phyloP scores from a whole-genome alignment of 495 filamentous ascomycete species.

The Monascus purpureus region DNA sequence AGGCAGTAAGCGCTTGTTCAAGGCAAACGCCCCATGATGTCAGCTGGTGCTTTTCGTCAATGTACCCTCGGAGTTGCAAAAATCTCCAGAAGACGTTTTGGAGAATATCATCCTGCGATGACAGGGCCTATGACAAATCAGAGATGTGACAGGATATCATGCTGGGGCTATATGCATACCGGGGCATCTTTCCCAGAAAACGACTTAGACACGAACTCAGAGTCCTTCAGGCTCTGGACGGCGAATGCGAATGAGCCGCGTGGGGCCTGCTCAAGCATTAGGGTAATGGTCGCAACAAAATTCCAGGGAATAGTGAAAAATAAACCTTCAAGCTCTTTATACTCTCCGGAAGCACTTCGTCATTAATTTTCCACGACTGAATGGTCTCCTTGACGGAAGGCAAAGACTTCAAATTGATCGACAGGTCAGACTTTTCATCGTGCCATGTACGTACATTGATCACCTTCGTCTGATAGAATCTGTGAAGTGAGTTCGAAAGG shows the following conservation, averaged over 20 bases:
- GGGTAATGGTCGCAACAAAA: not conserved
- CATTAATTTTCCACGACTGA: slow-evolving; percentile 60
- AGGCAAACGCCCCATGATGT: slow-evolving; percentile 77
- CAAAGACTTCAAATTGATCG: slow-evolving; percentile 50
- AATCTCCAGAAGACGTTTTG: slow-evolving; percentile 75
- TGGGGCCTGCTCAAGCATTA: slow-evolving; percentile 8
- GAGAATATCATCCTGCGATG: slow-evolving; percentile 54
- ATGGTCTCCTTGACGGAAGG: slow-evolving; percentile 45
- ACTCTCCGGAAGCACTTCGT: slow-evolving; percentile 31
- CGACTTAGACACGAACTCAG: slow-evolving; percentile 53
- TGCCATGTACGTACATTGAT: slow-evolving; percentile 78
- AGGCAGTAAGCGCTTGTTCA: slow-evolving; percentile 45
- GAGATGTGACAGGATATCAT: too few species aligned
- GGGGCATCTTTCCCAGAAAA: slow-evolving; percentile 27
- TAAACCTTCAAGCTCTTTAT: slow-evolving; percentile 26
- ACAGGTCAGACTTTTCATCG: slow-evolving; percentile 48
- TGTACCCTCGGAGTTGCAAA: slow-evolving; percentile 74
- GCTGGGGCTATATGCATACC: slow-evolving; percentile 28
- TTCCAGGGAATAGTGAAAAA: not conserved
- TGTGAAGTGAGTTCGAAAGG: slow-evolving; percentile 60
- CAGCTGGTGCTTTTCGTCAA: slow-evolving; percentile 65
- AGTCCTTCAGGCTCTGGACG: slow-evolving; percentile 42
- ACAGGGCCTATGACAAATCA: slow-evolving; percentile 15
- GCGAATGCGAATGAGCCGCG: slow-evolving; percentile 32
- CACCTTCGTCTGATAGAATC: slow-evolving; percentile 63